Evolutionary conservation across 257 asterid genomes (phyloP).

Genomic region (Penstemon newberryi): DNA sequence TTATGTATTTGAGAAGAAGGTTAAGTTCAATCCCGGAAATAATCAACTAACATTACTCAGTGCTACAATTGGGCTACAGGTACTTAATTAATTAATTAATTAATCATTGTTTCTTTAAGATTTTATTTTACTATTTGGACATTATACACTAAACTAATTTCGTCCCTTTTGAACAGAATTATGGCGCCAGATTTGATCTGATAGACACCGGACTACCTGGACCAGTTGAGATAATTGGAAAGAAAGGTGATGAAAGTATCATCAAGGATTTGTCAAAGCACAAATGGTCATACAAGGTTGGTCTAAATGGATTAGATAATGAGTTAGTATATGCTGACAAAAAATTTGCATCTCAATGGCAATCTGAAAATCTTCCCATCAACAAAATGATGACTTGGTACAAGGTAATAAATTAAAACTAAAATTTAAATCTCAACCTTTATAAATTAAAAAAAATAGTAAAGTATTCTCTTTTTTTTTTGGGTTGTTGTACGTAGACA

Average conservation of each 20-base stretch:
- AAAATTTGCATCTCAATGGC: slow-evolving; percentile 38
- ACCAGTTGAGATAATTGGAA: slow-evolving; percentile 52
- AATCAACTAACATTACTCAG: slow-evolving; percentile 63
- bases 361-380: slow-evolving; percentile 37
- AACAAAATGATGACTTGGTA: slow-evolving; percentile 64
- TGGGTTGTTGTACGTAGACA: slow-evolving; percentile 30
- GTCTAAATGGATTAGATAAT: slow-evolving; percentile 39
- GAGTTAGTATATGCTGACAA: not conserved
- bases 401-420: slow-evolving; percentile 42
- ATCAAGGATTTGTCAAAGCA: slow-evolving; percentile 53
- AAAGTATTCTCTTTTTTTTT: too few relatives aligned
- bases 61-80: slow-evolving; percentile 58
- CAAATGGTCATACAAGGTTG: slow-evolving; percentile 59
- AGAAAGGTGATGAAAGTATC: slow-evolving; percentile 50
- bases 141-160: not conserved
- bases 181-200: slow-evolving; percentile 52
- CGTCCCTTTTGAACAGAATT: slow-evolving; percentile 37
- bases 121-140: not conserved
- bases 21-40: slow-evolving; percentile 41
- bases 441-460: too few relatives aligned
- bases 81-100: not conserved
- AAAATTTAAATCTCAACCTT: too few relatives aligned
- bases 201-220: slow-evolving; percentile 46
- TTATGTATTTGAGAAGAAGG: slow-evolving; percentile 39
- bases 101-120: not conserved